Base-by-base conservation (phyloP, 2,329 filamentous ascomycete genomes). In the Phaeomoniella chlamydospora region DNA sequence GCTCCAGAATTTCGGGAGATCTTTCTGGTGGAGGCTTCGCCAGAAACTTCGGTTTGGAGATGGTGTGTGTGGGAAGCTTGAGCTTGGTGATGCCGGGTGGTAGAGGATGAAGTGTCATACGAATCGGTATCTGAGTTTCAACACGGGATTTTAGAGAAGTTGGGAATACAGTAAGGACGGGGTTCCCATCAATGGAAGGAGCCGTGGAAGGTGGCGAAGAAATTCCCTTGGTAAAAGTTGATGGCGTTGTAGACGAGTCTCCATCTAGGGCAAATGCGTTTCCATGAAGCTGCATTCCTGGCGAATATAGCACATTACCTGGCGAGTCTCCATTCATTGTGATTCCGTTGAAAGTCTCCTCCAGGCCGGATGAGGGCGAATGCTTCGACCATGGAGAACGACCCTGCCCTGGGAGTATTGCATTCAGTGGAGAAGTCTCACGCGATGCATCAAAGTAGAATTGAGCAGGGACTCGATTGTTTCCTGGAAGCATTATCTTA, bases 51-150 rank as follows among this genome's bases (percentile, higher is more conserved):
- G 87, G 83, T 55, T 96, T 96, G 14, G 87, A 90, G 37, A 98
- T 90, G 1, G 85, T 92, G 52, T 94, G 79, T 3, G 80, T 76
- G 3, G 88, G 90, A 12, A 98, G 70, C 50, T 92, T 86, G 35
- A 96, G 63, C 52, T 80, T 84, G 43, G 79, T 82, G 39, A 87
- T 74, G 9, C 80, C 80, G 1, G 68, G 62, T 2, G 87, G 86
- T 33, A 93, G 64, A 14, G 81, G 76, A 39, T 76, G 78, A 29
- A 96, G 59, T 0, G 77, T 80, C 57, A 96, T 69, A 49, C 79
- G 79, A 46, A 94, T 84, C 5, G 82, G 83, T 46, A 96, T 94
- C 53, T 96, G 90, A 0, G 90, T 96, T 62, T 98, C 90, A 13
- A 96, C 90, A 15, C 90, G 77, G 12, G 87, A 94, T 58, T 94